A percentile compares a stretch with the other conserved stretches of the same genome.
Evolutionary conservation across 495 filamentous ascomycete species (phyloP).

Genomic region (Podospora australis): DNA sequence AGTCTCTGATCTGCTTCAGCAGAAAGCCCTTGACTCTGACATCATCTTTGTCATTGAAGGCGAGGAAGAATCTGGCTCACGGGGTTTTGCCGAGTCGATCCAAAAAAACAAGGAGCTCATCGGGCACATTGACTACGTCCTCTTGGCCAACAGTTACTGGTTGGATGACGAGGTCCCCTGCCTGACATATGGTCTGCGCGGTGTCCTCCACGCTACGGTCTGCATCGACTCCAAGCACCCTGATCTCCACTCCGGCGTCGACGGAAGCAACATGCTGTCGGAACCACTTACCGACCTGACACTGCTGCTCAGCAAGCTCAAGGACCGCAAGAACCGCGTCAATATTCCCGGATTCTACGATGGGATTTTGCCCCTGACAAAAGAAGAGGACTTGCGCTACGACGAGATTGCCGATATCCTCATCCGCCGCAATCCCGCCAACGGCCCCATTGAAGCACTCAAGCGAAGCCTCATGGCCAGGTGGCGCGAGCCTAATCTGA

Average conservation of each 20-base stretch:
- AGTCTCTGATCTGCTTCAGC: slow-evolving; percentile 74
- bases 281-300: slow-evolving; percentile 90
- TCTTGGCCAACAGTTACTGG: slow-evolving; percentile 97
- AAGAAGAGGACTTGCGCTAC: slow-evolving; percentile 74
- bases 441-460: slow-evolving; percentile 58
- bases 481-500: slow-evolving; percentile 94
- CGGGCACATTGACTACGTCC: slow-evolving; percentile 84
- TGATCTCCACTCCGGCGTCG: slow-evolving; percentile 91
- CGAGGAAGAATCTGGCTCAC: slow-evolving; percentile 90
- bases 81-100: slow-evolving; percentile 79
- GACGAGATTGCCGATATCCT: slow-evolving; percentile 73
- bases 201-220: slow-evolving; percentile 91
- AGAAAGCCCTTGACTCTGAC: slow-evolving; percentile 72
- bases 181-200: slow-evolving; percentile 87
- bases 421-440: slow-evolving; percentile 59
- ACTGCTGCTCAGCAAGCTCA: slow-evolving; percentile 68
- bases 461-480: slow-evolving; percentile 79
- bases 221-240: slow-evolving; percentile 77
- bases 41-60: slow-evolving; percentile 93
- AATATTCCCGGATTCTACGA: slow-evolving; percentile 77
- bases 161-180: slow-evolving; percentile 92
- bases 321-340: slow-evolving; percentile 58
- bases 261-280: slow-evolving; percentile 79
- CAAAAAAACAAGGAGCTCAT: slow-evolving; percentile 73
- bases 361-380: slow-evolving; percentile 65